A percentile compares a stretch with the other conserved stretches of the same genome.
These are phyloP conservation scores for Earliella scabrosa DNA, from an alignment of 1,284 basidiomycete genomes.

Conservation along the genomic window DNA sequence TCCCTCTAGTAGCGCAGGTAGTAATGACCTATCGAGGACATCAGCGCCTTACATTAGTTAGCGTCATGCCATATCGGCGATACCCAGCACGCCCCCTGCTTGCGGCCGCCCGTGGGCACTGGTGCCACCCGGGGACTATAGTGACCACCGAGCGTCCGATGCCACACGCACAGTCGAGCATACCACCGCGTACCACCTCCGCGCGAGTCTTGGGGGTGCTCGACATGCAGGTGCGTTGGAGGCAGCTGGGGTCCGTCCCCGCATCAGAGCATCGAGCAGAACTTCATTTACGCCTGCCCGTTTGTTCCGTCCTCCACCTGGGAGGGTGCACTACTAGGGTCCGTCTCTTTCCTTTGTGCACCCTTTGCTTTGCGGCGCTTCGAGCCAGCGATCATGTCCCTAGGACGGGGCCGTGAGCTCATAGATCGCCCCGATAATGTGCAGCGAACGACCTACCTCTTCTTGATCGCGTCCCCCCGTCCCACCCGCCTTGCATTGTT, in stretches of 20 bases:
- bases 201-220: background rate
- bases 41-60: too few relatives aligned
- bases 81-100: background rate
- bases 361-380: conserved; percentile 57
- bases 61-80: too few relatives aligned
- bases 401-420: conserved; percentile 33
- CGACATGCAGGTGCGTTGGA: background rate
- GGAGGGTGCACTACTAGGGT: conserved; percentile 5
- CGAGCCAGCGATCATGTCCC: conserved; percentile 77
- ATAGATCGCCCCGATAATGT: conserved; percentile 12
- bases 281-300: conserved; percentile 16
- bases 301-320: conserved; percentile 7
- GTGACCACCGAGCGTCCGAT: background rate
- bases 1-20: background rate
- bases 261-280: conserved; percentile 20
- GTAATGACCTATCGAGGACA: conserved; percentile 8
- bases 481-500: conserved; percentile 78
- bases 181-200: too few relatives aligned
- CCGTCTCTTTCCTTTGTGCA: conserved; percentile 16
- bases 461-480: conserved; percentile 73
- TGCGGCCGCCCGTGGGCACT: background rate
- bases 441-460: conserved; percentile 50
- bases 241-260: too few relatives aligned
- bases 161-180: background rate
- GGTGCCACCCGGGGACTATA: conserved; percentile 21